Evolutionary conservation across 192 early-diverging fungal genomes (phyloP).

Genomic region (Backusella liffmaniae): DNA sequence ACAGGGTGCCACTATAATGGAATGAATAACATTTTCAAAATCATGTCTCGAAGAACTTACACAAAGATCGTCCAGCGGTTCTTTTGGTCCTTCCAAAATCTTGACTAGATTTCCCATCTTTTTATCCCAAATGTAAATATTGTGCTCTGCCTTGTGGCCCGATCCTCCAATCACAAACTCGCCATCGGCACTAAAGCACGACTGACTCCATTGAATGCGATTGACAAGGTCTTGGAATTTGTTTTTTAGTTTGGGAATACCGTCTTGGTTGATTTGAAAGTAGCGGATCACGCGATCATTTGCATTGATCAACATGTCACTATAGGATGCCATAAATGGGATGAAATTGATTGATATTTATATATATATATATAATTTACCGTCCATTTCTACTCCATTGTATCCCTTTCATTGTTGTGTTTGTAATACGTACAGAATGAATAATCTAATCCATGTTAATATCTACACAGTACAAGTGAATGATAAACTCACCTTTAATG

Average conservation of each 20-base stretch:
- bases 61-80: slow-evolving; percentile 75
- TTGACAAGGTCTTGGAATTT: slow-evolving; percentile 94
- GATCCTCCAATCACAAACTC: slow-evolving; percentile 91
- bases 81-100: slow-evolving; percentile 87
- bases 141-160: slow-evolving; percentile 84
- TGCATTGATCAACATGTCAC: slow-evolving; percentile 79
- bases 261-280: slow-evolving; percentile 46
- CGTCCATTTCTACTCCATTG: slow-evolving; percentile 64
- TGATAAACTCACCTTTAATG: slow-evolving; percentile 42
- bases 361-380: slow-evolving; percentile 39
- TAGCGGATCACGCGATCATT: slow-evolving; percentile 79
- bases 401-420: slow-evolving; percentile 57
- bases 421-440: slow-evolving; percentile 33
- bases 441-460: slow-evolving; percentile 27
- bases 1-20: slow-evolving; percentile 77
- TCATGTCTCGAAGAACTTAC: slow-evolving; percentile 35
- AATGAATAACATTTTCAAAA: not conserved
- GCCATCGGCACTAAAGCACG: slow-evolving; percentile 83
- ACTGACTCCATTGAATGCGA: slow-evolving; percentile 84
- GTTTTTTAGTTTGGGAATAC: slow-evolving; percentile 46
- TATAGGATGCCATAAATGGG: slow-evolving; percentile 41
- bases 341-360: not conserved
- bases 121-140: slow-evolving; percentile 95
- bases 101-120: slow-evolving; percentile 79
- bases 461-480: not conserved